phyloP scores from a whole-genome alignment of 2,329 filamentous ascomycete species.

The Fusarium pininemorale region DNA sequence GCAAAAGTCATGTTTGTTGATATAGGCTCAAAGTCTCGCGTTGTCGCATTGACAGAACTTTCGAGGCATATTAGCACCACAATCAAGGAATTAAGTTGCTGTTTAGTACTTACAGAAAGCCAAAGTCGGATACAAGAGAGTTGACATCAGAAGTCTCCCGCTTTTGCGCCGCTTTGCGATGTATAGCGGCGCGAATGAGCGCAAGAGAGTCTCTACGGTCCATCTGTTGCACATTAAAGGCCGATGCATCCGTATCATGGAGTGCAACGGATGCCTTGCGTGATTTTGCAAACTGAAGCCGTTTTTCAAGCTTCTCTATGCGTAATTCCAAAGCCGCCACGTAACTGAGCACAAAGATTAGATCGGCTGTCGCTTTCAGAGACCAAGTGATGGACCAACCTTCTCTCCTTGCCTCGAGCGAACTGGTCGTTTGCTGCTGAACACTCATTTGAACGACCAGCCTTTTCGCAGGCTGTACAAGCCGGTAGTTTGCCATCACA shows the following conservation, averaged over 20 bases:
- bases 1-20: constrained; percentile 92
- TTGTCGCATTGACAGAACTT: constrained; percentile 93
- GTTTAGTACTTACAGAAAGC: constrained; percentile 73
- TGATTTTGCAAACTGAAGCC: constrained; percentile 74
- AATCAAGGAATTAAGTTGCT: neutral
- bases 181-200: constrained; percentile 68
- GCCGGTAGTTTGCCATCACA: constrained; percentile 96
- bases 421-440: constrained; percentile 97
- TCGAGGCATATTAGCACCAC: constrained; percentile 4
- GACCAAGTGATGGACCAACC: constrained; percentile 56
- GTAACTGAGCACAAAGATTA: constrained; percentile 66
- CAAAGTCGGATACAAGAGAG: constrained; percentile 92
- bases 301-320: constrained; percentile 86
- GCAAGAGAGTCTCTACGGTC: constrained; percentile 73
- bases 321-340: constrained; percentile 93
- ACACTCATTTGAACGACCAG: constrained; percentile 85
- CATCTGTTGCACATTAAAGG: constrained; percentile 46
- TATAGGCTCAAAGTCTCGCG: constrained; percentile 90
- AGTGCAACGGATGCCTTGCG: constrained; percentile 76
- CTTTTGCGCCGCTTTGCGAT: constrained; percentile 70
- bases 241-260: constrained; percentile 63
- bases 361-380: neutral
- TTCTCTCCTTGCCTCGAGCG: constrained; percentile 92
- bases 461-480: constrained; percentile 94
- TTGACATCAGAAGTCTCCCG: constrained; percentile 88